Evolutionary conservation across 2,329 filamentous ascomycete species (phyloP).

Genomic region (Pseudogymnoascus sp.): DNA sequence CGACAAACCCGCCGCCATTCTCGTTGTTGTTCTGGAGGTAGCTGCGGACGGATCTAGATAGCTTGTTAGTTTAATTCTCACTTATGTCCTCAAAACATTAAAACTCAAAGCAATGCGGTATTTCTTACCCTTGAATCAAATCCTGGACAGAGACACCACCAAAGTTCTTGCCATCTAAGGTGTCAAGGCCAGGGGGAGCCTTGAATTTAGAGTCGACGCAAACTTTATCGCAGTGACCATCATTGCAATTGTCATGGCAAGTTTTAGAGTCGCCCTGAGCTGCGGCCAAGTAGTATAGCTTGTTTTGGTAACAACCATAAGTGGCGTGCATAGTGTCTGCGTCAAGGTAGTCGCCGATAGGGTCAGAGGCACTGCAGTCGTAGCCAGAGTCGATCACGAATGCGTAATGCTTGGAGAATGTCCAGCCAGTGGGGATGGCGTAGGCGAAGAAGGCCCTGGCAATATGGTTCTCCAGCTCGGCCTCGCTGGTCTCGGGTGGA

Average conservation of each 20-base stretch:
- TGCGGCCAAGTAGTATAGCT: constrained; percentile 27
- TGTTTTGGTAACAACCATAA: constrained; percentile 10
- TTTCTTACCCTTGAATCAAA: constrained; percentile 17
- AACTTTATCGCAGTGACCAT: too few species aligned
- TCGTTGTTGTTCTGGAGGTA: constrained; percentile 26
- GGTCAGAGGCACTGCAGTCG: constrained; percentile 16
- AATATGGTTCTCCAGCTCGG: constrained; percentile 14
- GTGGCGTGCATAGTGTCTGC: background rate
- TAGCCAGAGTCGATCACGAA: constrained; percentile 30
- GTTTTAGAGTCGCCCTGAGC: constrained; percentile 19
- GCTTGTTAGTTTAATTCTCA: background rate
- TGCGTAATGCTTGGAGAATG: constrained; percentile 18
- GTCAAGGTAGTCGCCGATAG: background rate
- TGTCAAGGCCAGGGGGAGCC: constrained; percentile 22
- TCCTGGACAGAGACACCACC: constrained; percentile 23
- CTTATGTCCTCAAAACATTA: background rate
- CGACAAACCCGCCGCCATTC: constrained; percentile 24
- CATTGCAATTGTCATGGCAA: too few species aligned
- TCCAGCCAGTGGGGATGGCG: constrained; percentile 28
- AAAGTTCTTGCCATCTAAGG: constrained; percentile 21
- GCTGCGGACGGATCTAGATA: constrained; percentile 21
- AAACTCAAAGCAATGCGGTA: background rate
- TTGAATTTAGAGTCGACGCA: constrained; percentile 18
- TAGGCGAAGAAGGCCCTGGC: constrained; percentile 25
- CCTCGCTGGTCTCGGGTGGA: background rate